Base-by-base conservation (phyloP, 805 yeast species). In the Kodamaea nitidulidarum region DNA sequence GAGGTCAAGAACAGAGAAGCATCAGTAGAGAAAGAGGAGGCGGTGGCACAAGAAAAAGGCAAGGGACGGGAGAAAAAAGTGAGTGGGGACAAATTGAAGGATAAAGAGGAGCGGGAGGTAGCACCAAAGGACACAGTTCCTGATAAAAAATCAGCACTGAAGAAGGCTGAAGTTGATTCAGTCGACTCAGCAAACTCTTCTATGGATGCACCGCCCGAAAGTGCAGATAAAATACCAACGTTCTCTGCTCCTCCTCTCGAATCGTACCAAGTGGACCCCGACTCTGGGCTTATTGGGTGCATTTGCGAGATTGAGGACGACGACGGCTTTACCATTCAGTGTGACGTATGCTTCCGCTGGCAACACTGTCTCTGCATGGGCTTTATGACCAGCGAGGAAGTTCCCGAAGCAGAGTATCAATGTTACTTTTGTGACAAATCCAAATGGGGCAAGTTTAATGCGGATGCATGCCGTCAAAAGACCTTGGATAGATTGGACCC, bases 361-460 rank as follows among this genome's bases (percentile, higher is more conserved):
- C 96, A 90, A 57, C 98, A 90, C 63, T 88, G 93, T 18, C 70
- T 77, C n/a, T 90, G 98, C 61, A 86, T 88, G 76, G 84, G 83
- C 6, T 86, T 85, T 41, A 70, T 70, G 32, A 76, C 81, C 32
- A 78, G 76, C 42, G 83, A 77, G 28, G 81, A 84, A 36, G 95
- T 81, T 0, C 96, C 96, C 0, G 96, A 88, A 40, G 78, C 78
- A 38, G 71, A 63, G 41, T 90, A 84, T 55, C 67, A 77, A 20
- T 90, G 98, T 55, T 85, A 84, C 54, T 71, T 71, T 34, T 90
- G 98, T 63, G 82, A 81, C 41, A 56, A 63, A 33, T 41, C 46
- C 16, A 65, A 68, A 40, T 61, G 71, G 68, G 67, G 67, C 4
- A 59, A 61, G 35, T 67, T 78, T 29, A 69, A 75, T 46, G 59